Base-by-base conservation (phyloP, 108 stramenopile genomes). In the Mediolabrus comicus region DNA sequence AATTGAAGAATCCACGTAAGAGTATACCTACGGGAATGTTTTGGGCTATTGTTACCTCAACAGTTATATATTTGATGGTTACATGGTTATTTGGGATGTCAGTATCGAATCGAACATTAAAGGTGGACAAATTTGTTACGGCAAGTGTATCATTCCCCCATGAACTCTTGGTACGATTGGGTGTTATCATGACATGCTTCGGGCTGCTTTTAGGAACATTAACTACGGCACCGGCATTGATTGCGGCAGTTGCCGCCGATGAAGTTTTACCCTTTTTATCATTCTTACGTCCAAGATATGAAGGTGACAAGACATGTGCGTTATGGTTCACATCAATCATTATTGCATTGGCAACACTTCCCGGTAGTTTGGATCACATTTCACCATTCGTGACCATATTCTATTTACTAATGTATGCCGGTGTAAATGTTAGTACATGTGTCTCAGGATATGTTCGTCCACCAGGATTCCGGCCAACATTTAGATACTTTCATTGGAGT, bases 381-480 rank as follows among this genome's bases (percentile, higher is more conserved):
- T 84, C 89, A 9, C 89, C 92, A 12, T 64, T 85, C 53, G 80
- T 88, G 49, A 89, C 89, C 55, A 83, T 90, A 53, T 88, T 92
- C 57, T 94, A 90, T 82, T 57, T 94, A 36, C 52, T 86, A 17
- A 91, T 88, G 83, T 94, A 92, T 62, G 84, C 86, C 6, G 83
- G 87, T 12, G 65, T 90, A 16, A 94, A 94, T 75, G 69, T 84
- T 29, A 71, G 77, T 57, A 90, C 89, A 70, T 92, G 87, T 67
- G 67, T 87, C 19, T 79, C 90, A 16, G 72, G 84, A 26, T 67
- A 84, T 62, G 72, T 88, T n/a, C 51, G 79, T 31, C 65, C 83
- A 22, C 92, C 92, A 9, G 90, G 92, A 31, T 94, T 90, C 79
- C 79, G 92, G 12, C 92, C 92, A 7, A 81, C 75, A 8, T 94